phyloP scores from a whole-genome alignment of 495 filamentous ascomycete genomes.

The Hypoxylon fragiforme region DNA sequence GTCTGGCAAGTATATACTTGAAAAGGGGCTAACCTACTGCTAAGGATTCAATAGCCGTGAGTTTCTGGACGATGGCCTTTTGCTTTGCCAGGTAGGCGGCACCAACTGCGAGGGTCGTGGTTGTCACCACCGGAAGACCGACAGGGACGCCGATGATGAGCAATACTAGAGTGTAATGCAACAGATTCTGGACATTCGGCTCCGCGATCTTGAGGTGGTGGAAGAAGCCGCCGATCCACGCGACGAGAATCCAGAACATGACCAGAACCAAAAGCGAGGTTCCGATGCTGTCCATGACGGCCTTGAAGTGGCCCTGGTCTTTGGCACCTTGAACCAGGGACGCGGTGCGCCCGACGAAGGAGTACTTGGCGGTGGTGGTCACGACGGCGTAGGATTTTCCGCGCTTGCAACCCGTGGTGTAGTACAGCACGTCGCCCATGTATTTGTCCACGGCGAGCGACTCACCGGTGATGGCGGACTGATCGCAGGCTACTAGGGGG shows the following conservation, averaged over 20 bases:
- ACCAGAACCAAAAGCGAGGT: conserved; percentile 81
- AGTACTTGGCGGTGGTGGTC: conserved; percentile 79
- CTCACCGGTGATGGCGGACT: conserved; percentile 89
- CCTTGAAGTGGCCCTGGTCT: conserved; percentile 82
- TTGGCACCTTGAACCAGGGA: conserved; percentile 73
- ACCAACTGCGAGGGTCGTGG: conserved; percentile 93
- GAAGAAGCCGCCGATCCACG: conserved; percentile 85
- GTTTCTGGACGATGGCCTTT: conserved; percentile 94
- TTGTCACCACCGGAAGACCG: conserved; percentile 92
- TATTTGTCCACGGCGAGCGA: conserved; percentile 88
- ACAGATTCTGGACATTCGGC: conserved; percentile 51
- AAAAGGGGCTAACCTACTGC: conserved; percentile 59
- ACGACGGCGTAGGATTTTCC: conserved; percentile 79
- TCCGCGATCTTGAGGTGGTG: conserved; percentile 70
- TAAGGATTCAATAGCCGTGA: conserved; percentile 91
- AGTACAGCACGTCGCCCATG: conserved; percentile 73
- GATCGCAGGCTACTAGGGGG: conserved; percentile 83
- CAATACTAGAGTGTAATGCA: conserved; percentile 82
- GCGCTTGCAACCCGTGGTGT: conserved; percentile 86
- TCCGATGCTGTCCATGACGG: conserved; percentile 82
- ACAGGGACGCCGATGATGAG: conserved; percentile 94
- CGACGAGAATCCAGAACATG: conserved; percentile 73
- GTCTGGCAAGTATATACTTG: no score
- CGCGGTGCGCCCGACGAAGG: conserved; percentile 85
- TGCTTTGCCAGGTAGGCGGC: conserved; percentile 91